phyloP scores from a whole-genome alignment of 139 green algal genomes.

The Picochlorum costavermella region DNA sequence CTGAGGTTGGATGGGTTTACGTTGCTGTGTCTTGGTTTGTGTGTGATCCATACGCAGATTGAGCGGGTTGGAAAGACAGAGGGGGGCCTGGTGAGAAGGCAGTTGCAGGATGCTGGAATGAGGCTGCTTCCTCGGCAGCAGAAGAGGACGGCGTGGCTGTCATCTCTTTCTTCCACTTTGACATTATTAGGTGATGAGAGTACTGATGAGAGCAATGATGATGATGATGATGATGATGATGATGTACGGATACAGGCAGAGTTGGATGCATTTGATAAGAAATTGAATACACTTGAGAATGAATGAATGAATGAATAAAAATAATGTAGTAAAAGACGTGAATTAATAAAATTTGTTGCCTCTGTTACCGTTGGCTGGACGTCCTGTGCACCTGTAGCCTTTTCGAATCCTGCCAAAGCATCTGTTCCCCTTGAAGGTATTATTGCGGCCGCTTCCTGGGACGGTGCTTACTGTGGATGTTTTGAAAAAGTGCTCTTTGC shows the following conservation, averaged over 20 bases:
- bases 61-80: conserved; percentile 29
- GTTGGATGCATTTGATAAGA: not conserved
- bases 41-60: conserved; percentile 49
- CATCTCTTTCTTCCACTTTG: too few species aligned
- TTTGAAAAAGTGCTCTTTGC: conserved; percentile 11
- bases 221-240: not conserved
- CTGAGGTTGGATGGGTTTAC: conserved; percentile 48
- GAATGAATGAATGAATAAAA: not conserved
- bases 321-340: not conserved
- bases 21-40: conserved; percentile 31
- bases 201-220: not conserved
- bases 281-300: not conserved
- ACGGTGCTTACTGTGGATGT: not conserved
- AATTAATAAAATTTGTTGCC: too few species aligned
- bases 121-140: too few species aligned
- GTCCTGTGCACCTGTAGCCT: not conserved
- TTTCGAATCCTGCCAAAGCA: conserved; percentile 7
- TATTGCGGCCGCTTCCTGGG: not conserved
- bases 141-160: too few species aligned
- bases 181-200: not conserved
- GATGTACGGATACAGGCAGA: not conserved
- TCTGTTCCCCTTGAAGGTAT: conserved; percentile 6
- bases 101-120: too few species aligned
- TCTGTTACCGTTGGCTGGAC: not conserved
- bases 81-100: not conserved